These are phyloP conservation scores for Fusarium pseudonygamai DNA, from an alignment of 2,329 filamentous ascomycete species.

Conservation along the genomic window DNA sequence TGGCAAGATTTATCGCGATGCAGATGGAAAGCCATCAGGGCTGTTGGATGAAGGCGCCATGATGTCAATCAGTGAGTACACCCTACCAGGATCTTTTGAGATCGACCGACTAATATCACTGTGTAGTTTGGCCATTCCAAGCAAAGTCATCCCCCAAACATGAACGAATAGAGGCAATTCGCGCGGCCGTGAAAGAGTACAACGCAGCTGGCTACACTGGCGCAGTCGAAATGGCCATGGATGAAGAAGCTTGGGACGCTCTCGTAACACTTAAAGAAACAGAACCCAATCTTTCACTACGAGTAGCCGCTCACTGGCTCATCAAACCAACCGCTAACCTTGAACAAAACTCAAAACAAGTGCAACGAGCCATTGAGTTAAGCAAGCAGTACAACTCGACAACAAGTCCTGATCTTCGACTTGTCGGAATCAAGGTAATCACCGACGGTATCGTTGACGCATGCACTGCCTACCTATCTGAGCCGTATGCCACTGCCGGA, in stretches of 20 bases:
- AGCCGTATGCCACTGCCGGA: constrained; percentile 61
- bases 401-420: constrained; percentile 52
- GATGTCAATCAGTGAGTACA: constrained; percentile 46
- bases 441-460: constrained; percentile 70
- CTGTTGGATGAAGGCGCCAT: constrained; percentile 54
- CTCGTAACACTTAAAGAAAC: constrained; percentile 53
- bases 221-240: constrained; percentile 69
- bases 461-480: constrained; percentile 66
- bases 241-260: constrained; percentile 63
- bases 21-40: constrained; percentile 56
- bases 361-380: constrained; percentile 60
- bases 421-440: constrained; percentile 70
- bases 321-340: constrained; percentile 54
- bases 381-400: constrained; percentile 46
- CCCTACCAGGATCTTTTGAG: constrained; percentile 50
- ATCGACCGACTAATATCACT: accelerated
- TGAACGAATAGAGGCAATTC: constrained; percentile 58
- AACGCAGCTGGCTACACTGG: constrained; percentile 63
- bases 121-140: constrained; percentile 55
- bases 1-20: constrained; percentile 60
- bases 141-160: constrained; percentile 56
- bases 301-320: constrained; percentile 65
- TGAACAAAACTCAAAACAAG: constrained; percentile 53
- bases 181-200: constrained; percentile 59
- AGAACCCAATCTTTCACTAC: constrained; percentile 47